phyloP scores from a whole-genome alignment of 306 rosid genomes.

The Carpinus viminea region DNA sequence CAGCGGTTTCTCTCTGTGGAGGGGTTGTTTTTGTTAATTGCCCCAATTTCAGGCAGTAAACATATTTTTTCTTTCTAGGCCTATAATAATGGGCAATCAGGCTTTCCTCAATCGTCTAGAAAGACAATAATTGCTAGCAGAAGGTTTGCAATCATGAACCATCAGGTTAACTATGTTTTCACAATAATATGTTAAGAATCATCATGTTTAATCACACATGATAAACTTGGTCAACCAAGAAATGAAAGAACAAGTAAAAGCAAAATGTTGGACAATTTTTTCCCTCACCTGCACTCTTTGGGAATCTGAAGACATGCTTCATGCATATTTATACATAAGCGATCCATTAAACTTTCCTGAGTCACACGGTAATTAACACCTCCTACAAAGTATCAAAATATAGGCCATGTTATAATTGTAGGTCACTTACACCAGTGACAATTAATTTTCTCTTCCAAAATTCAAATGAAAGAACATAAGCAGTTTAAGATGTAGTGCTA shows the following conservation, averaged over 20 bases:
- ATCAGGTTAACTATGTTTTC: background rate
- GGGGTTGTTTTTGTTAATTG: no score
- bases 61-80: no score
- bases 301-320: conserved; percentile 69
- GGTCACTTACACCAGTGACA: background rate
- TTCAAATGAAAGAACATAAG: background rate
- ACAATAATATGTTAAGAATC: background rate
- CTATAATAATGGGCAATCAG: background rate
- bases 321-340: conserved; percentile 59
- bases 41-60: no score
- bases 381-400: conserved; percentile 34
- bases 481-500: background rate
- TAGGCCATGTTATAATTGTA: background rate
- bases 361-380: conserved; percentile 47
- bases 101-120: conserved; percentile 53
- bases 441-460: background rate
- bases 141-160: background rate
- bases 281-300: conserved; percentile 63
- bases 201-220: background rate
- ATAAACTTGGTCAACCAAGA: conserved; percentile 7
- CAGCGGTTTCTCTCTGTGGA: no score
- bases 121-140: conserved; percentile 40
- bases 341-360: conserved; percentile 64
- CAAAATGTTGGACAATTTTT: background rate
- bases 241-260: background rate